phyloP scores from a whole-genome alignment of 2,329 filamentous ascomycete genomes.

The Calonectria ilicicola region DNA sequence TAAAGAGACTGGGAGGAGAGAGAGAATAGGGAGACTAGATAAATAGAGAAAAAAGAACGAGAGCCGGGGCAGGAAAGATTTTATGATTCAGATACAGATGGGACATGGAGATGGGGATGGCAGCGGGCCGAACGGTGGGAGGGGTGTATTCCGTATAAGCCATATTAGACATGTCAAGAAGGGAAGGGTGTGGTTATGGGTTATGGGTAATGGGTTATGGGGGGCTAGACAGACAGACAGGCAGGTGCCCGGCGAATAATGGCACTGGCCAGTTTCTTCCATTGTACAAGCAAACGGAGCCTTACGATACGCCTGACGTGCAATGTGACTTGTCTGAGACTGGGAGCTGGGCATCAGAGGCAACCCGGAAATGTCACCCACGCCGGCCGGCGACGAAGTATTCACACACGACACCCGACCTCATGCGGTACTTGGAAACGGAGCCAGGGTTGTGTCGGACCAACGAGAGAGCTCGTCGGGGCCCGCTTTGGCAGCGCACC shows the following conservation, averaged over 20 bases:
- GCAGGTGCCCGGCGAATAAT: background rate
- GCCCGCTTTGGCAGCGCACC: background rate
- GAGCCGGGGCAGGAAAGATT: background rate
- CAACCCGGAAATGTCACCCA: background rate
- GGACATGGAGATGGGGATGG: constrained; percentile 1
- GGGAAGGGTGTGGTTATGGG: background rate
- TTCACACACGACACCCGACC: constrained; percentile 3
- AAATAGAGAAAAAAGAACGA: background rate
- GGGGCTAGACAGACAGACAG: no score
- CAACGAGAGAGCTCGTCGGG: background rate
- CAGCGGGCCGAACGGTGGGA: background rate
- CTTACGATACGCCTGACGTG: background rate
- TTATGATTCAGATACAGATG: constrained; percentile 3
- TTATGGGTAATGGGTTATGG: no score
- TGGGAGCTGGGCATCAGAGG: background rate
- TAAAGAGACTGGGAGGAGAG: background rate
- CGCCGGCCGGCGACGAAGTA: background rate
- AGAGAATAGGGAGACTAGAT: background rate
- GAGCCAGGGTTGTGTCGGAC: background rate
- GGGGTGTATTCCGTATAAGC: background rate
- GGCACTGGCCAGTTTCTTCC: background rate
- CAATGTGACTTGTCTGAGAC: background rate
- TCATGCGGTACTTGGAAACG: background rate
- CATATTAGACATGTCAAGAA: background rate
- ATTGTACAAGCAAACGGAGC: background rate